phyloP scores from a whole-genome alignment of 257 asterid species.

The Euphrasia confusa region DNA sequence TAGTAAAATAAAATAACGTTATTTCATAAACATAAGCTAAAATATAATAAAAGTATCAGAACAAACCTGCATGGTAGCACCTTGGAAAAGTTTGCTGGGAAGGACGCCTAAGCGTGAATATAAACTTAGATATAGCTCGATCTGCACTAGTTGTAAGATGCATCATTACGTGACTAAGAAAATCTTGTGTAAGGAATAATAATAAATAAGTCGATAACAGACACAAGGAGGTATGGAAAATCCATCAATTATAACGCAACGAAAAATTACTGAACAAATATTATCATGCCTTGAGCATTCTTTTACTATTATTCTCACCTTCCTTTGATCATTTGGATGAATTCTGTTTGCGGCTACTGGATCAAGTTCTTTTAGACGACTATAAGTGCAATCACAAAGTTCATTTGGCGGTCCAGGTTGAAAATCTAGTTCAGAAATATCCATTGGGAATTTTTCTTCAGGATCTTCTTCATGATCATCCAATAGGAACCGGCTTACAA shows the following conservation, averaged over 20 bases:
- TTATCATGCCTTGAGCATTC: not conserved
- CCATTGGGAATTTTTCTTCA: conserved; percentile 40
- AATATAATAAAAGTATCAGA: not conserved
- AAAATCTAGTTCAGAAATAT: conserved; percentile 39
- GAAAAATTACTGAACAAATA: not conserved
- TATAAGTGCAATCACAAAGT: conserved; percentile 37
- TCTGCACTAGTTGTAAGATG: conserved; percentile 38
- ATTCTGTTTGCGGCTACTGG: conserved; percentile 80
- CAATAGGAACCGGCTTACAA: conserved; percentile 76
- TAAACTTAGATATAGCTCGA: conserved; percentile 64
- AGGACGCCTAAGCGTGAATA: conserved; percentile 59
- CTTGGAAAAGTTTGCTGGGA: conserved; percentile 82
- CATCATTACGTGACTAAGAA: conserved; percentile 14
- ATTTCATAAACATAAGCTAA: too few relatives aligned
- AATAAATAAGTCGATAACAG: not conserved
- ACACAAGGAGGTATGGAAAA: not conserved
- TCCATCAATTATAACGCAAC: not conserved
- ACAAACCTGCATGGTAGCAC: conserved; percentile 66
- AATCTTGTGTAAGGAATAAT: not conserved
- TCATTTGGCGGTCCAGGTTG: conserved; percentile 32
- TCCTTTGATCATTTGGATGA: conserved; percentile 87
- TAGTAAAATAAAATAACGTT: too few relatives aligned
- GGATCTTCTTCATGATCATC: conserved; percentile 57
- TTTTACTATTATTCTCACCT: conserved; percentile 39
- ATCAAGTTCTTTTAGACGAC: conserved; percentile 64